A percentile compares a stretch with the other conserved stretches of the same genome.
phyloP scores from a whole-genome alignment of 2,329 filamentous ascomycete genomes.

The Cercospora sojina region DNA sequence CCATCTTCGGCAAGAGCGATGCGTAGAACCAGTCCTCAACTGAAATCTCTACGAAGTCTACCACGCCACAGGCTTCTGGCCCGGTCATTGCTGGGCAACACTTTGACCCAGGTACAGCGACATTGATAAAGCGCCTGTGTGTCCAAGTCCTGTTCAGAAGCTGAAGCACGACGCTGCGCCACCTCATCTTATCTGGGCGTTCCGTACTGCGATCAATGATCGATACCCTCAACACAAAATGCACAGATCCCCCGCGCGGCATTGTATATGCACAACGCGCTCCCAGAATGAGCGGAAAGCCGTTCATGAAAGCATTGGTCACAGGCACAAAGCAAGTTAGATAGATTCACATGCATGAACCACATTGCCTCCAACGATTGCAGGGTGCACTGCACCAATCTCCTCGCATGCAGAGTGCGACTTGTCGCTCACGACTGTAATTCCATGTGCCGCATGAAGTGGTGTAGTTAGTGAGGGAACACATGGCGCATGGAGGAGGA shows the following conservation, averaged over 20 bases:
- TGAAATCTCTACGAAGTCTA: neutral
- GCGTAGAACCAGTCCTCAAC: conserved; percentile 12
- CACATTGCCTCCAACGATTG: neutral
- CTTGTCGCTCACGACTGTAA: neutral
- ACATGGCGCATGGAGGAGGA: neutral
- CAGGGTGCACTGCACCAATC: neutral
- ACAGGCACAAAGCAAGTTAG: conserved; percentile 22
- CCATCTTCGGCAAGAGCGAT: conserved; percentile 60
- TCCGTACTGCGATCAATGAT: conserved; percentile 26
- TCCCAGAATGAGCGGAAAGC: conserved; percentile 9
- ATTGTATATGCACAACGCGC: conserved; percentile 23
- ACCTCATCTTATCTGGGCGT: conserved; percentile 31
- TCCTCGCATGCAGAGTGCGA: neutral
- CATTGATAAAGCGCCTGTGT: neutral
- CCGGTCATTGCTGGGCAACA: neutral
- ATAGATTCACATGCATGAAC: conserved; percentile 23
- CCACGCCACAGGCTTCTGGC: neutral
- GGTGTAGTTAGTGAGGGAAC: neutral
- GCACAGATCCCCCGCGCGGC: conserved; percentile 22
- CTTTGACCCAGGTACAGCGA: neutral
- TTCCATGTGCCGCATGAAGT: neutral
- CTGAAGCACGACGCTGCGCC: neutral
- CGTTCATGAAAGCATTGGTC: conserved; percentile 17
- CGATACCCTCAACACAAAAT: conserved; percentile 24
- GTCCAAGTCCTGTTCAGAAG: neutral